Base-by-base conservation (phyloP, 805 yeast genomes). In the Ogataea paraovalis region DNA sequence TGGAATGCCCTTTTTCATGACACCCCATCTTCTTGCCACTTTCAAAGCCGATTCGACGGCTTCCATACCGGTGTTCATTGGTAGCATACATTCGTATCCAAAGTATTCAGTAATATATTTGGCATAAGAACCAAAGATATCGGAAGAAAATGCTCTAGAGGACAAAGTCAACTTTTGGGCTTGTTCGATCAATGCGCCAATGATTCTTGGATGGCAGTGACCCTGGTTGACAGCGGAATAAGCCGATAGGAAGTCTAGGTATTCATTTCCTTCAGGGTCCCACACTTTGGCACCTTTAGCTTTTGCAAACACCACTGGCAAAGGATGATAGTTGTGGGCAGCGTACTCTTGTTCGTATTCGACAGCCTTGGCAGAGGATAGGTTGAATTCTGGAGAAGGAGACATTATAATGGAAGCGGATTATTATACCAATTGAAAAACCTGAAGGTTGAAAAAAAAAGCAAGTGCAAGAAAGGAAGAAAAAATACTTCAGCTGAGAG, bases 11-110 rank as follows among this genome's bases (percentile, higher is more conserved):
- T 92, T 92, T 67, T 80, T 82, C 60, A 76, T 77, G 74, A 91
- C 92, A 47, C 97, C 98, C 98, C 98, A 92, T 74, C 92, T 84
- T 78, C 98, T 84, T 44, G 97, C 97, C 50, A 92, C 74, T 69
- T 92, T 92, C 65, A 92, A 74, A 25, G 87, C 96, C 37, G 97
- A 88, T 73, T 92, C 98, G 38, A 92, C 98, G 9, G 98, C 98
- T 72, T 92, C 98, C 36, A 97, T 97, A 65, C 98, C 98, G 13
- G 98, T 92, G 74, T 92, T 92, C 97, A 91, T 92, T 56, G 98
- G 98, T 65, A 92, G 74, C 10, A 92, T 92, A 85, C 82, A 83
- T 61, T 92, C 98, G 70, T 88, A 92, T 64, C 83, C 78, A 73
- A 92, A 92, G 65, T 72, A 91, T 65, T 90, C 94, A 45, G 97